These are phyloP conservation scores for Trypanosoma mega DNA, from an alignment of 208 protist species.

Conservation along the genomic window DNA sequence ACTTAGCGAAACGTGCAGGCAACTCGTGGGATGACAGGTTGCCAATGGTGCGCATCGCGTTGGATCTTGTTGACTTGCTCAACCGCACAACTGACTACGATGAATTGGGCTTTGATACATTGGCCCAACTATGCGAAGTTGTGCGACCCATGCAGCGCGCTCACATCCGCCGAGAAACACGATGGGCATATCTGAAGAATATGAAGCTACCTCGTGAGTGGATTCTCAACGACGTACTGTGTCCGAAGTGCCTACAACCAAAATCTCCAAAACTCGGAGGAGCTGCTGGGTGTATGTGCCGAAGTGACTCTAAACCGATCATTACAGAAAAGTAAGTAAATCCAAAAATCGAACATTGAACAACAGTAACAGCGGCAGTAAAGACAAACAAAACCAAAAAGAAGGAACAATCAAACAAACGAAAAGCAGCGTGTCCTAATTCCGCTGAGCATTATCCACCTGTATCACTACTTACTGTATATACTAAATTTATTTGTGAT, in stretches of 20 bases:
- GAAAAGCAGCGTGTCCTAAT: too few species aligned
- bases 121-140: slow-evolving; percentile 48
- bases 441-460: too few species aligned
- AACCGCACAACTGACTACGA: slow-evolving; percentile 71
- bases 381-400: too few species aligned
- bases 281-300: slow-evolving; percentile 6
- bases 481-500: too few species aligned
- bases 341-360: too few species aligned
- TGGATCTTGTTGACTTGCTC: slow-evolving; percentile 63
- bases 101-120: slow-evolving; percentile 63
- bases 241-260: slow-evolving; percentile 25
- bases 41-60: slow-evolving; percentile 42
- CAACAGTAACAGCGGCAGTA: too few species aligned
- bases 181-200: slow-evolving; percentile 55
- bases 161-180: slow-evolving; percentile 65
- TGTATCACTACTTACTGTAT: too few species aligned
- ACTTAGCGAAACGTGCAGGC: neutral
- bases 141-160: slow-evolving; percentile 42
- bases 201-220: slow-evolving; percentile 69
- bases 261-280: neutral
- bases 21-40: slow-evolving; percentile 24
- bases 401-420: too few species aligned
- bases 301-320: neutral
- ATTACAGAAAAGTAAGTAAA: too few species aligned
- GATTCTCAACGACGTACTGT: slow-evolving; percentile 47